Evolutionary conservation across 352 stramenopile species (phyloP), one percentile per base, ranked within the genome.

Genomic region (Globisporangium paddicum): DNA sequence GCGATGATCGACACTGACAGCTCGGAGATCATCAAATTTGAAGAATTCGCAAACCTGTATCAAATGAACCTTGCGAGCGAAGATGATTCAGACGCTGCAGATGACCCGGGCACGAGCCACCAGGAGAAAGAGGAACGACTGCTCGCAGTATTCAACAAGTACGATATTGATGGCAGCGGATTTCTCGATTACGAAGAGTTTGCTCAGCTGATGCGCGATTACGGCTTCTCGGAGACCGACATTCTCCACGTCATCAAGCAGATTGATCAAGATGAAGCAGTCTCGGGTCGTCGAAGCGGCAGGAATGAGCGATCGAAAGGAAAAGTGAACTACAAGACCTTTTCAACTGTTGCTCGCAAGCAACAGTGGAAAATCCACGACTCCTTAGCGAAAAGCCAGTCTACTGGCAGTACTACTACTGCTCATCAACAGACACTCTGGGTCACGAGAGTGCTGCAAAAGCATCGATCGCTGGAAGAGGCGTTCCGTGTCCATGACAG

Each of bases 1-100:
- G 37, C 62, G 3, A 51, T 71, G 8, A 58, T 88, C 10, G 77
- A 90, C 51, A 53, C 60, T 9, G 64, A 88, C 34, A 58, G 64
- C 1, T 82, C 79, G 2, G 58, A 77, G 26, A 50, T 65, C 23
- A 78, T 90, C 48, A 55, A 72, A 11, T 85, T 86, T 30, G 52
- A 73, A 21, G 71, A 82, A 35, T 83, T 86, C 38, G 40, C 38
- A 5, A 63, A 64, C 13, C 44, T 86, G 4, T 38, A 60, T 44
- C 13, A 56, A 32, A 19, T 16, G 14, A n/a, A n/a, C n/a, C n/a
- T n/a, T n/a, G 37, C 32, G n/a, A 38, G 14, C 14, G 34, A 41
- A 23, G 21, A 63, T 9, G 53, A 41, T 11, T 26, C 28, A 14
- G 38, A 34, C 9, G 3, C 5, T 37, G 25, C 18, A 3, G 3